Base-by-base conservation (phyloP, 2,329 filamentous ascomycete species). In the Hyphodiscus sp. region DNA sequence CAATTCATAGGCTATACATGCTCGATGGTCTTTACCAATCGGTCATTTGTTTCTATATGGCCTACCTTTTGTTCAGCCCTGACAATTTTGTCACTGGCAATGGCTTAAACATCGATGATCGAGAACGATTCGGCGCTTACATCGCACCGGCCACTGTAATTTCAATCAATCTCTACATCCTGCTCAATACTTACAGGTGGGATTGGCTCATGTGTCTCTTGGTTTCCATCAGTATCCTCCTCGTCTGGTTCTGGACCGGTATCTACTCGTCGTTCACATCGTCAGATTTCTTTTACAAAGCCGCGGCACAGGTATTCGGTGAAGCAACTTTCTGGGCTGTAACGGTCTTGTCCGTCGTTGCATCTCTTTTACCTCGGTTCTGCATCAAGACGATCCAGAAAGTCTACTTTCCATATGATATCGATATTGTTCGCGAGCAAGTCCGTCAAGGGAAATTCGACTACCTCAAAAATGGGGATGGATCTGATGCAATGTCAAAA, bases 181-280 rank as follows among this genome's bases (percentile, higher is more conserved):
- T 99, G 60, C 84, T 97, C 74, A 99, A 99, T 72, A 95, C 89
- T 0, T 97, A 96, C 71, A 83, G 92, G 56, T 99, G 94, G 94
- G 94, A 99, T 70, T 99, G 92, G 92, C 77, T 99, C 65, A 95
- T 95, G 73, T 72, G 91, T 20, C 75, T 96, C 55, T 86, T 96
- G 58, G 86, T 95, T 49, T 72, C 73, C 20, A 80, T 97, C 69
- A 96, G 91, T 72, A 87, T 87, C 58, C 69, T 97, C 29, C 81
- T 96, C 64, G 82, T 97, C 66, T 99, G 91, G 77, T 87, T 95
- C 74, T 97, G 94, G 91, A 96, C 94, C 6, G 94, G 91, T 29
- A 79, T 95, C 41, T 99, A 95, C 73, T 70, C 65, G 4, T 72
- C 69, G 30, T 84, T 66, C 52, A 56, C 47, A 7, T 59, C 60